Conservation (phyloP, 352 stramenopile genomes). For the Phytophthora tubulina region DNA sequence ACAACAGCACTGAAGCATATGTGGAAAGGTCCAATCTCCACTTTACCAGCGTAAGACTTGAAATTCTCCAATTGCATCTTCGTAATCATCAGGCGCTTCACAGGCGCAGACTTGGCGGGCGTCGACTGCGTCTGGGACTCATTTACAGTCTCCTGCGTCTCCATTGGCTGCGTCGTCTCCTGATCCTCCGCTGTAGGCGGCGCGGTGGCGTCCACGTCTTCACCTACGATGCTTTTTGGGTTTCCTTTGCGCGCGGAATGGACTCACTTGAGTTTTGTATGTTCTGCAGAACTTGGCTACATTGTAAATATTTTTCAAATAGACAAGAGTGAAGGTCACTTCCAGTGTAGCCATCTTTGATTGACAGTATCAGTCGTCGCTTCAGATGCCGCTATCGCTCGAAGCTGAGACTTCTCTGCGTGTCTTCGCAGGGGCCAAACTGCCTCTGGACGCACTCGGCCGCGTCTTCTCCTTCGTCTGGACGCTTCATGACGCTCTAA, state of each 20-base stretch:
- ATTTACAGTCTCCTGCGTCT: background rate
- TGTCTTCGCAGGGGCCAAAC: conserved; percentile 26
- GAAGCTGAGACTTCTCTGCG: conserved; percentile 17
- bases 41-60: conserved; percentile 98
- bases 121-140: conserved; percentile 1
- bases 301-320: conserved; percentile 15
- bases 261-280: conserved; percentile 21
- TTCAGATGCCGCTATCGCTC: conserved; percentile 3
- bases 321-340: conserved; percentile 21
- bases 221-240: conserved; percentile 3
- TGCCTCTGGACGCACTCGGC: conserved; percentile 61
- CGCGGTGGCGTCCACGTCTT: background rate
- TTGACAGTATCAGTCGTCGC: background rate
- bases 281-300: background rate
- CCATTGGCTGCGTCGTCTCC: conserved; percentile 4
- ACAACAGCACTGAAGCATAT: conserved; percentile 99
- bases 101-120: conserved; percentile 27
- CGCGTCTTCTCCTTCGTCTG: conserved; percentile 55
- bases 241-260: conserved; percentile 36
- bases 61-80: conserved; percentile 99
- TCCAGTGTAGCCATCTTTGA: conserved; percentile 1
- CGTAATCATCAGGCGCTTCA: conserved; percentile 95
- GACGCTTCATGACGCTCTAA: conserved; percentile 51
- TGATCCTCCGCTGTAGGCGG: background rate
- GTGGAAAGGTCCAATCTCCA: conserved; percentile 99